Evolutionary conservation across 495 filamentous ascomycete genomes (phyloP).

Genomic region (Tuber borchii): DNA sequence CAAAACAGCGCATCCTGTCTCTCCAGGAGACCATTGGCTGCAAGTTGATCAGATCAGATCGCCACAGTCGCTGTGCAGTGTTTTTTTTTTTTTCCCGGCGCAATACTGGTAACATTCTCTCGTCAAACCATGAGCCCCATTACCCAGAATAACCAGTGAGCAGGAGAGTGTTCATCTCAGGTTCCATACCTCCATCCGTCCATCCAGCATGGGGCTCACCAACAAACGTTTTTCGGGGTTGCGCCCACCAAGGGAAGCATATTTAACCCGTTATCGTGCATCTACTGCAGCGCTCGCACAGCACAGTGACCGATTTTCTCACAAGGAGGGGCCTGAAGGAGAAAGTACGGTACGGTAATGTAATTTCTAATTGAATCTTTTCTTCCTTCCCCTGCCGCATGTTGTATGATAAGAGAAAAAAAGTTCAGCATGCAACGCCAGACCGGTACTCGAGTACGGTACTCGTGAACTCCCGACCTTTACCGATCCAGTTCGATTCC

Average conservation of each 20-base stretch:
- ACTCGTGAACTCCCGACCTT: neutral
- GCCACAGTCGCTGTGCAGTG: neutral
- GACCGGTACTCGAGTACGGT: neutral
- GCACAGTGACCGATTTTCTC: neutral
- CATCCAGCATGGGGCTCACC: neutral
- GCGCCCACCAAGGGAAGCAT: neutral
- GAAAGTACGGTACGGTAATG: neutral
- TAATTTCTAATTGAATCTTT: neutral
- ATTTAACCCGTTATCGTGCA: neutral
- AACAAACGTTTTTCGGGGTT: neutral
- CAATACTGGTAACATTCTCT: neutral
- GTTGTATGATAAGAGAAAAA: neutral
- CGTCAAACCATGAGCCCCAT: neutral
- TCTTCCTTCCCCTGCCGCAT: neutral
- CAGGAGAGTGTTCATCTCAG: neutral
- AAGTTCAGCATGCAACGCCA: neutral
- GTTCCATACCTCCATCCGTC: neutral
- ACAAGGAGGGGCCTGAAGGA: neutral
- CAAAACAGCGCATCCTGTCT: neutral
- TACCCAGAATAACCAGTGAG: neutral
- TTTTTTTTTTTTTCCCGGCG: neutral
- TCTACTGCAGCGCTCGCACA: neutral
- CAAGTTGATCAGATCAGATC: neutral
- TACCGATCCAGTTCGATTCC: conserved; percentile 3
- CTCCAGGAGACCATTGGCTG: neutral